Conservation (phyloP, 2,329 filamentous ascomycete species). For the Zasmidium cellare region DNA sequence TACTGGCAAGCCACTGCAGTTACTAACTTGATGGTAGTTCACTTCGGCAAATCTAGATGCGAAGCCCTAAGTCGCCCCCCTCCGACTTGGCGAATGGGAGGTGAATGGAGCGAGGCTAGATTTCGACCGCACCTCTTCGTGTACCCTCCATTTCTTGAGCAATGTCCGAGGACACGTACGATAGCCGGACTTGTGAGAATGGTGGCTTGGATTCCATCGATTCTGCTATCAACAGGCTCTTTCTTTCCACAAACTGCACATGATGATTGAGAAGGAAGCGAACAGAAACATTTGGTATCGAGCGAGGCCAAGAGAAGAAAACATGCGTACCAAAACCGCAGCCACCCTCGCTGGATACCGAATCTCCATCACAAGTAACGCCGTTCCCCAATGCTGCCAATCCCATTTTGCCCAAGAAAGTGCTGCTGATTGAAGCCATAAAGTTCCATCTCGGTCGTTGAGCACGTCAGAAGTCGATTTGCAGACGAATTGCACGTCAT, state of each 20-base stretch:
- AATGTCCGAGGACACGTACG: constrained; percentile 2
- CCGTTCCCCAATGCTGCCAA: constrained; percentile 1
- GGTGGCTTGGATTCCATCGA: no score
- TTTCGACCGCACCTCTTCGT: neutral
- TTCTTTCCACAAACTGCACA: no score
- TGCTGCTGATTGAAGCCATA: neutral
- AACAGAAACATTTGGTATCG: neutral
- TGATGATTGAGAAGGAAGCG: neutral
- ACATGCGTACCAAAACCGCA: neutral
- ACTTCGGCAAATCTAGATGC: constrained; percentile 4
- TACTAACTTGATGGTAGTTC: neutral
- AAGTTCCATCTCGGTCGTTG: constrained; percentile 1
- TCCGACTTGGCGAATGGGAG: neutral
- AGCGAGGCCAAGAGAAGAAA: neutral
- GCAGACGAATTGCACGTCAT: neutral
- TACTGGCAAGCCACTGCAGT: neutral
- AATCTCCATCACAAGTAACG: neutral
- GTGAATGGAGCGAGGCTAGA: neutral
- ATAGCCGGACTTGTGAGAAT: neutral
- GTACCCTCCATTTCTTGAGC: neutral
- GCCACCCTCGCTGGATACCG: neutral
- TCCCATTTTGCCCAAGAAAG: neutral
- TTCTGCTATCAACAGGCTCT: no score
- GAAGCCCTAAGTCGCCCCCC: constrained; percentile 5
- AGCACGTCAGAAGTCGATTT: neutral